Base-by-base conservation (phyloP, 2,329 filamentous ascomycete species). In the Cladosporium austrohemisphaericum region DNA sequence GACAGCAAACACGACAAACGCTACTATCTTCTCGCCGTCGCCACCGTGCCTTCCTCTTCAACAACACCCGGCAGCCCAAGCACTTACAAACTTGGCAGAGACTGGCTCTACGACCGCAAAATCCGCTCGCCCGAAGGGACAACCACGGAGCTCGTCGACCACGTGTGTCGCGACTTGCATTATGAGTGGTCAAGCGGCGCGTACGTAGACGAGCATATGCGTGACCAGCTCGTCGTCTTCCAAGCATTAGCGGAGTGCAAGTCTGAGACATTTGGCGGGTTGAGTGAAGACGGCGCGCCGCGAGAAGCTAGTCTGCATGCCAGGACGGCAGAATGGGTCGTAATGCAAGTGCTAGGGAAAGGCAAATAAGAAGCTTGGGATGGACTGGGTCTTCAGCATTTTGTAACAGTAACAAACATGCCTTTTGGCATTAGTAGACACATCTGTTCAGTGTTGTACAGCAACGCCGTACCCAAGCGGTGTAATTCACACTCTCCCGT, bases 191-290 rank as follows among this genome's bases (percentile, higher is more conserved):
- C 64, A 10, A 66, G 72, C 51, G 69, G 65, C 0, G 72, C 75
- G 0, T 76, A 71, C 55, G 72, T 81, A 3, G 80, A 83, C 56
- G 70, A 73, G 58, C 69, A 73, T 53, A 71, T 80, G 72, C 66
- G 76, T 35, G 80, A 83, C 61, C 80, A 83, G 57, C 55, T 83
- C 20, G 75, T 81, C 1, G 70, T 83, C 1, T 83, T 80, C 50
- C 77, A 82, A 58, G 76, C 76, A 13, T 62, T 84, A 16, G 76
- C 77, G 4, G 56, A 65, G 7, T 75, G 75, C 1, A 57, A 23
- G 29, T 71, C 69, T 52, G 38, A 41, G 0, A 65, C 75, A 0
- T 58, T 46, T 28, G 49, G 46, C 18, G 57, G 61, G 60, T 53
- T 61, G 59, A n/a, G 60, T 63, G 16, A 2, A 53, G 25, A 23